These are phyloP conservation scores for Friedmanniomyces endolithicus DNA, from an alignment of 495 filamentous ascomycete species.

Conservation along the genomic window DNA sequence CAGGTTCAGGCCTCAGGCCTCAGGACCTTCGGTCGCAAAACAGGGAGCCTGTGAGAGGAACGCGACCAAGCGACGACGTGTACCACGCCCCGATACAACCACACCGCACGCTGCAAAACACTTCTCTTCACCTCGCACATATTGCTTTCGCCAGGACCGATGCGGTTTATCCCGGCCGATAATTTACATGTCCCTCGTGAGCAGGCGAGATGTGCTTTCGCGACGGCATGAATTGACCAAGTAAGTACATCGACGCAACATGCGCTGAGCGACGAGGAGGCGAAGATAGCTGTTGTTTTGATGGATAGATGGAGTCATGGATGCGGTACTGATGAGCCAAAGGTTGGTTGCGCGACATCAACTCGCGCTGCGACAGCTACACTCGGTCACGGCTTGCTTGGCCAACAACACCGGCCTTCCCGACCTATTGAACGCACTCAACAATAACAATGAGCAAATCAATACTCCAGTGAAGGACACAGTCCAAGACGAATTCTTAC, in stretches of 20 bases:
- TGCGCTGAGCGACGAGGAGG: neutral
- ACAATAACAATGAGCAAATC: neutral
- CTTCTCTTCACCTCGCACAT: neutral
- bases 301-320: neutral
- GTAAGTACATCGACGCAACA: neutral
- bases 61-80: neutral
- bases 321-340: constrained; percentile 1
- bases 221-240: neutral
- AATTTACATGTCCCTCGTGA: constrained; percentile 31
- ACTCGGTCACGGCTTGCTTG: constrained; percentile 4
- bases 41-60: neutral
- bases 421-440: neutral
- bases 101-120: neutral
- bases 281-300: neutral
- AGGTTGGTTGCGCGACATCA: neutral
- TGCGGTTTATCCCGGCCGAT: neutral
- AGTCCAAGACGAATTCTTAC: constrained; percentile 41
- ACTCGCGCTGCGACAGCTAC: constrained; percentile 18
- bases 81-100: neutral
- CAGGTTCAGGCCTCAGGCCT: neutral
- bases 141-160: constrained; percentile 1
- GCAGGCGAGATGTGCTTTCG: constrained; percentile 20
- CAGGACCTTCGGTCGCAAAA: neutral
- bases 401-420: constrained; percentile 7
- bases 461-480: constrained; percentile 24